Base-by-base conservation (phyloP, 176 grass and related monocot species). In the Chloris gayana region DNA sequence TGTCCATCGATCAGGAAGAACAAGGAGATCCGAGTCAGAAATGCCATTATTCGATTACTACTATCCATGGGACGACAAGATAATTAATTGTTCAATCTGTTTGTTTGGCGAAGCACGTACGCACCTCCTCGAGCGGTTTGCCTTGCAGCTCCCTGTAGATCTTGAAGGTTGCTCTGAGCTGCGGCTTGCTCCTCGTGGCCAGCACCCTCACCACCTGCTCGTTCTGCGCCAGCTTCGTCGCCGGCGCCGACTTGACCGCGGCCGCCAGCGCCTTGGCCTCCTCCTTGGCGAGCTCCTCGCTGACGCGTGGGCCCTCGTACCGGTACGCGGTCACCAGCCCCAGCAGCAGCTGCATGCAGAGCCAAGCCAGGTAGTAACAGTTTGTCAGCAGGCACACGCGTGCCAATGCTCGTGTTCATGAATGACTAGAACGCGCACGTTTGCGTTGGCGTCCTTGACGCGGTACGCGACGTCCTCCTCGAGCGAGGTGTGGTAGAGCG, bases 401-500 rank as follows among this genome's bases (percentile, higher is more conserved):
- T 18, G 41, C 47, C 14, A 18, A 12, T 46, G 44, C 12, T n/a
- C n/a, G 14, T 49, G 46, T 49, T 44, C 41, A 13, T 11, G 9
- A 44, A 12, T 12, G 9, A 44, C 8, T 44, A 49, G 35, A n/a
- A 44, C 74, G 51, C 74, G 51, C 44, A 94, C 86, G 44, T 31
- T 81, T 42, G 76, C 89, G 67, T 72, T 84, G 84, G 64, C 85
- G 60, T 91, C 91, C 79, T 69, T 97, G 77, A 94, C 80, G 72
- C 39, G 81, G 91, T 94, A 91, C 0, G 94, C 94, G 26, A 90
- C 94, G 75, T 97, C 94, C 75, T 97, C 91, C 81, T 97, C 94
- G 21, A 97, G 78, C 34, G 91, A 97, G 47, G 59, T 89, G 82
- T 94, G 83, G 87, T 84, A 91, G 61, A 97, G 82, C 39, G 87